A percentile compares a stretch with the other conserved stretches of the same genome.
These are phyloP conservation scores for Urtica urens DNA, from an alignment of 306 rosid genomes.

Conservation along the genomic window DNA sequence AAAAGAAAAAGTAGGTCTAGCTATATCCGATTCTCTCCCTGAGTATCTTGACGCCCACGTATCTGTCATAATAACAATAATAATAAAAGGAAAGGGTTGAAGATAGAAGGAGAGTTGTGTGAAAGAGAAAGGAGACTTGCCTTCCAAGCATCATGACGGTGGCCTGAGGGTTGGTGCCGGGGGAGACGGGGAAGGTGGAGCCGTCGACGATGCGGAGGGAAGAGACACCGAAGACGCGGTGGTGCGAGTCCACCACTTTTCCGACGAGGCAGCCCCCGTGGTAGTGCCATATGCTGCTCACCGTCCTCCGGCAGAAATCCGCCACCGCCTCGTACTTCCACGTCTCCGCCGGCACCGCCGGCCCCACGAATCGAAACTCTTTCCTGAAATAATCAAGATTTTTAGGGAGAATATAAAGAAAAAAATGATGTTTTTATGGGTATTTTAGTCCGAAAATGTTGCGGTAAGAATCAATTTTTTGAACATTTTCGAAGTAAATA, in stretches of 20 bases:
- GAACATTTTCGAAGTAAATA: too few relatives aligned
- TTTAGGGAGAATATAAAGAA: too few relatives aligned
- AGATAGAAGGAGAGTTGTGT: background rate
- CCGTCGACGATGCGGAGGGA: constrained; percentile 76
- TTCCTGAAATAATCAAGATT: too few relatives aligned
- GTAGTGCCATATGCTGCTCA: constrained; percentile 88
- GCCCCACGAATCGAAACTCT: constrained; percentile 69
- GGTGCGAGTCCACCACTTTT: constrained; percentile 59
- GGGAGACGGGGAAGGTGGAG: constrained; percentile 61
- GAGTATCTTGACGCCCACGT: constrained; percentile 38
- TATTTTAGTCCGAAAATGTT: too few relatives aligned
- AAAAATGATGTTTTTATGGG: too few relatives aligned
- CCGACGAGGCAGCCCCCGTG: constrained; percentile 87
- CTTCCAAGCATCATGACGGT: constrained; percentile 86
- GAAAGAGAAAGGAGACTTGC: constrained; percentile 18
- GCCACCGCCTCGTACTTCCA: constrained; percentile 32
- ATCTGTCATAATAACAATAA: constrained; percentile 26
- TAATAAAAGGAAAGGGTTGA: background rate
- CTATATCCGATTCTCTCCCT: constrained; percentile 22
- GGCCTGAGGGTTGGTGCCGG: constrained; percentile 95
- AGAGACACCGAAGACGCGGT: constrained; percentile 36
- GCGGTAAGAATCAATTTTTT: too few relatives aligned
- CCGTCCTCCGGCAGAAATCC: constrained; percentile 64
- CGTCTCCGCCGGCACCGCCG: constrained; percentile 47
- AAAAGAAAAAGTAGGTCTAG: constrained; percentile 10